Base-by-base conservation (phyloP, 75 land plant species). In the Picea glauca region DNA sequence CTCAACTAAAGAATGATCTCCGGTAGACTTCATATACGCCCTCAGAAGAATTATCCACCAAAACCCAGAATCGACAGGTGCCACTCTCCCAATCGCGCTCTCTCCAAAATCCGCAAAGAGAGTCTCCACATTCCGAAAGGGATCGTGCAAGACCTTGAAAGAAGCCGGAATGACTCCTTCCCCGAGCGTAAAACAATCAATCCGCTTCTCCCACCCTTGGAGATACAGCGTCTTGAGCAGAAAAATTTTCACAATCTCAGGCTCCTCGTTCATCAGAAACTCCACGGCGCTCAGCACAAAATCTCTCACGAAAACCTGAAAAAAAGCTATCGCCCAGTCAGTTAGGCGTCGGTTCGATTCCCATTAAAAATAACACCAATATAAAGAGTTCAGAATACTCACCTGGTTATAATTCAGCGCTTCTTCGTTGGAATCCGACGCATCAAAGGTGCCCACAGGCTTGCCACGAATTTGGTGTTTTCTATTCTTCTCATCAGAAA, bases 51-150 rank as follows among this genome's bases (percentile, higher is more conserved):
- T 26, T 17, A 90, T 90, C 92, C 92, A 90, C 92, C 92, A 90
- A 40, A 90, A 90, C 31, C 90, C 92, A 18, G 92, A 90, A 73
- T 90, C 92, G n/a, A 90, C 90, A 23, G 92, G 92, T 18, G 92
- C 90, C 14, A 92, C 26, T 26, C 26, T 26, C 26, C 26, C 26
- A 26, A 26, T 26, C 26, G 26, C 26, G 26, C 26, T 26, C 26
- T 26, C 26, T 26, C 26, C 26, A 26, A 26, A 26, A 26, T 26
- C 26, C 26, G 26, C 26, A 26, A 26, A 0, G 26, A 26, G 26
- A 26, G 26, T 26, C 26, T 26, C 26, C 26, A 26, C 26, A 26
- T 26, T 75, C 5, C 78, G 72, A 5, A 81, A 33, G 15, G 80
- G 78, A 63, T 89, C 84, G 54, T 87, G 81, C 11, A 81, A 82